Evolutionary conservation across 148 eudicot genomes (phyloP), one percentile per base, ranked within the genome.

Genomic region (Vaccinium vitisidaea): DNA sequence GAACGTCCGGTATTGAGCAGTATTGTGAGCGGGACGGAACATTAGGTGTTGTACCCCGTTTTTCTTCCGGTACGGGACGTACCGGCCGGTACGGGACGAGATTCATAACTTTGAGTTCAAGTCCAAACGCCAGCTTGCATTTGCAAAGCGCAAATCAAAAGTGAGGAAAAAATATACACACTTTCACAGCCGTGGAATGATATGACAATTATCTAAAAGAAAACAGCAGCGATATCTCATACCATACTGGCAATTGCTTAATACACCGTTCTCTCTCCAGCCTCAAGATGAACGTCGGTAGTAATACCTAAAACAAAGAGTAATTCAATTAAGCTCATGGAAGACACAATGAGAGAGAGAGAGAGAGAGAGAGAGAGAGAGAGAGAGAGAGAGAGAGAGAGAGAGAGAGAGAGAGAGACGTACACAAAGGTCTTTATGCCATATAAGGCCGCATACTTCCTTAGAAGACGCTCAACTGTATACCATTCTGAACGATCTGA

Each of bases 401-500:
- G 76, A 83, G 65, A 76, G 90, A 5, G n/a, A 80, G 43, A 80
- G 43, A 58, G 11, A 23, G 6, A 48, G 54, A 65, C 98, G 23
- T 95, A 97, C 99, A 97, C 99, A 83, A 85, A 93, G n/a, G 95
- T 95, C 83, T 93, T 88, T 83, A 95, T 81, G 84, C 96, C 95
- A 87, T 90, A 94, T 80, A 94, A 70, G 80, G 98, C 95, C 76
- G 99, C 93, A 70, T 97, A 93, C 87, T 97, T 97, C 55, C 99
- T 88, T 52, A 97, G 87, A 77, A 97, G 94, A 67, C 99, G 98
- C 87, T 97, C 99, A 32, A 90, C 92, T 55, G 96, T 89, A 83
- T 97, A 97, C 99, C 99, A 97, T 83, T 92, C 93, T 84, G 98
- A 95, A 73, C 98, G 91, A 89, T 95, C 96, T 82, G 99, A 92